Base-by-base conservation (phyloP, 2,329 filamentous ascomycete genomes). In the Microdochium bolleyi region DNA sequence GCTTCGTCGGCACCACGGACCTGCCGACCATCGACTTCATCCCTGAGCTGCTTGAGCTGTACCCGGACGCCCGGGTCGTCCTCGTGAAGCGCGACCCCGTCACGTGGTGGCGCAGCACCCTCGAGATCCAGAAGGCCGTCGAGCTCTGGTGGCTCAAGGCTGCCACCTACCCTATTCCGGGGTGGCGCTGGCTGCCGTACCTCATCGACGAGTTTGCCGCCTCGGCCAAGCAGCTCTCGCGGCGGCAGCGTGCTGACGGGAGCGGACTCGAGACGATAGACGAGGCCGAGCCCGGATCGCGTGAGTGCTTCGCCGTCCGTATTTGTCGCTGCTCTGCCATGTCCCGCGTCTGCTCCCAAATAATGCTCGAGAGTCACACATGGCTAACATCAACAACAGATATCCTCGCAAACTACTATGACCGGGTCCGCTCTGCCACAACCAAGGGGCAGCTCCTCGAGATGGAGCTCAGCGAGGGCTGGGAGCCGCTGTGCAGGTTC, bases 51-150 rank as follows among this genome's bases (percentile, higher is more conserved):
- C 25, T 51, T 24, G 52, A 50, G 3, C 38, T 53, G 14, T 53
- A 51, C 52, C 72, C 72, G 0, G 62, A 73, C 32, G 71, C 72
- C n/a, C 68, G 66, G 46, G 69, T 74, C 16, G 67, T 75, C 21
- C 66, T 64, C 54, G 66, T 65, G 1, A 59, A 57, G 1, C 60
- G 63, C 25, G 61, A 64, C 51, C 61, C 60, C 2, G 59, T 57
- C 11, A 54, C 58, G n/a, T 64, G 63, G 63, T 60, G 57, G 56
- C 51, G 58, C 49, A 62, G 59, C 48, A 56, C 60, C 37, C 16
- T 22, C 2, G 41, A 46, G 16, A 24, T 57, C 34, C 37, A 48
- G 30, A 22, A 38, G 41, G 5, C 51, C 11, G 38, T 41, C 16
- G 44, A 25, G 7, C 27, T 53, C 21, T 22, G 24, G 32, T 55